Conservation (phyloP, 169 alveolate genomes). For the Toxoplasma gondii region DNA sequence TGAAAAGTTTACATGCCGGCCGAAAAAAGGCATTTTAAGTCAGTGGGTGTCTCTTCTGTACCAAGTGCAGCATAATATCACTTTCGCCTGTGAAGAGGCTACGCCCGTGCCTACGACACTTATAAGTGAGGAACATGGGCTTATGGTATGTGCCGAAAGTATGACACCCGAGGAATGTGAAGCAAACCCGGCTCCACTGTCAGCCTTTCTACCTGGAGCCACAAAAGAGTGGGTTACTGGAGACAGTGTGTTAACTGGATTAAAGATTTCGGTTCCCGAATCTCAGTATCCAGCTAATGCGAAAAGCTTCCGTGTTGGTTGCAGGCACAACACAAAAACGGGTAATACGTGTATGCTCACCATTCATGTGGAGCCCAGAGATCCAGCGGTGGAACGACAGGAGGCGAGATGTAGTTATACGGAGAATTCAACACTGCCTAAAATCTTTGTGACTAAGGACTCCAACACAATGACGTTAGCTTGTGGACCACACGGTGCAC, state of each 20-base stretch:
- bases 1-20: not conserved
- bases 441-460: not conserved
- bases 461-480: not conserved
- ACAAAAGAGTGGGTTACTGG: not conserved
- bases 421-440: not conserved
- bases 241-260: not conserved
- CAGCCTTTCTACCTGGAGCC: not conserved
- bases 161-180: not conserved
- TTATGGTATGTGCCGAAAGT: not conserved
- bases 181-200: not conserved
- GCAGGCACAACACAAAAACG: not conserved
- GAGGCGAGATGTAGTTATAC: not conserved
- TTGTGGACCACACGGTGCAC: not conserved
- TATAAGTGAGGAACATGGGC: not conserved
- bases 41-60: not conserved
- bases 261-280: not conserved
- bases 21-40: not conserved
- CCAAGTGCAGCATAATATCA: not conserved
- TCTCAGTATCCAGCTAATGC: not conserved
- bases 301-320: not conserved
- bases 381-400: not conserved
- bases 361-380: not conserved
- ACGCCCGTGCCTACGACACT: not conserved
- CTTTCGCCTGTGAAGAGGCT: not conserved
- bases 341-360: not conserved